These are phyloP conservation scores for Tolypocladium tundrense DNA, from an alignment of 2,329 filamentous ascomycete genomes.

Conservation along the genomic window DNA sequence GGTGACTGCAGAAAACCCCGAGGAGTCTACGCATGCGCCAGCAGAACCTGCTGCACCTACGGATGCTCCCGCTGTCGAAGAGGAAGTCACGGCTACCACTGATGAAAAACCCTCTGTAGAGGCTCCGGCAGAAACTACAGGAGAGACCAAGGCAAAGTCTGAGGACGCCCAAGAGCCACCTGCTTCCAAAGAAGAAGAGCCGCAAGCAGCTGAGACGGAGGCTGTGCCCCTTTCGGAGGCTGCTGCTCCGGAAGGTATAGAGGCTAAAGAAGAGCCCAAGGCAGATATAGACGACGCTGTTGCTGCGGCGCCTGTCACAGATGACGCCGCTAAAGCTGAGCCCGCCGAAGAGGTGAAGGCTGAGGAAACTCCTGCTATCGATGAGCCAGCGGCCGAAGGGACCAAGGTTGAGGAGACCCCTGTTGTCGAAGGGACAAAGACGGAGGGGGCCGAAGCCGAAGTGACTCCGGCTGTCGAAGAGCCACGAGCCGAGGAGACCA, in stretches of 20 bases:
- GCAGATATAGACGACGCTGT: background rate
- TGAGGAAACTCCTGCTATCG: background rate
- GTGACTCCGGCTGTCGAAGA: background rate
- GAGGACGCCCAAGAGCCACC: background rate
- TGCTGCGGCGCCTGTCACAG: too few relatives aligned
- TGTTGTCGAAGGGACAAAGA: background rate
- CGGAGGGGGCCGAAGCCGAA: background rate
- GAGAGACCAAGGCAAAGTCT: background rate
- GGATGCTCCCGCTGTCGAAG: background rate
- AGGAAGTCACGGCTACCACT: background rate
- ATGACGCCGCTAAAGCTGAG: background rate
- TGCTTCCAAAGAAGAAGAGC: background rate
- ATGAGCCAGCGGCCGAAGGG: conserved; percentile 2
- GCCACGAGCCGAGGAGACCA: background rate
- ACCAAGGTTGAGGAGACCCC: background rate
- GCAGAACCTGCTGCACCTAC: background rate
- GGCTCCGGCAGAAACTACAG: background rate
- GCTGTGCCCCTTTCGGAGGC: background rate
- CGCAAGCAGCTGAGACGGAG: background rate
- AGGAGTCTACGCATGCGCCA: background rate
- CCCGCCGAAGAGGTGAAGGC: conserved; percentile 1
- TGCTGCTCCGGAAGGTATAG: background rate
- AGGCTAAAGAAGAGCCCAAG: background rate
- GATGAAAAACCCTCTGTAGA: background rate
- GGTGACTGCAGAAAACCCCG: background rate